A percentile compares a stretch with the other conserved stretches of the same genome.
These are phyloP conservation scores for Syncephalis plumigaleata DNA, from an alignment of 371 early-diverging fungal genomes.

Conservation along the genomic window DNA sequence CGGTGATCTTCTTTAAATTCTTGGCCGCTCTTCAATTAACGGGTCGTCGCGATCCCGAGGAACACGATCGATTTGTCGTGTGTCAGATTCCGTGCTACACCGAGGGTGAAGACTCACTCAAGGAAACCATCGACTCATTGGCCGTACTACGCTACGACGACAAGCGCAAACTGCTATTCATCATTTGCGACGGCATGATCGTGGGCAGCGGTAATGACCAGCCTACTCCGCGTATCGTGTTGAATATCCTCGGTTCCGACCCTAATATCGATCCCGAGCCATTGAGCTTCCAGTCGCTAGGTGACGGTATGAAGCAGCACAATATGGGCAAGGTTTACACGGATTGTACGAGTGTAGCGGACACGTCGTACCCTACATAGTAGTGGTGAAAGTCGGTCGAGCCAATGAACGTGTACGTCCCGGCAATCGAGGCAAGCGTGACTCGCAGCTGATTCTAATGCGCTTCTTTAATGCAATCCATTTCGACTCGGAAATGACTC, in stretches of 20 bases:
- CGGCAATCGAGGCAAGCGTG: conserved; percentile 99
- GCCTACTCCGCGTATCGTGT: conserved; percentile 87
- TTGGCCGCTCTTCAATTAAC: conserved; percentile 81
- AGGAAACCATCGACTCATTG: conserved; percentile 83
- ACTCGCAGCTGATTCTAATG: conserved; percentile 98
- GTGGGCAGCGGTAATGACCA: conserved; percentile 89
- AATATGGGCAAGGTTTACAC: conserved; percentile 97
- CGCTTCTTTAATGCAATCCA: conserved; percentile 95
- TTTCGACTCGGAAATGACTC: conserved; percentile 77
- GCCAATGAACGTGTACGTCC: conserved; percentile 62
- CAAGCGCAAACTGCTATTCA: conserved; percentile 82
- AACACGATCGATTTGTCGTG: conserved; percentile 81
- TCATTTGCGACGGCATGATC: conserved; percentile 85
- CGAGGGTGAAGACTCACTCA: conserved; percentile 90
- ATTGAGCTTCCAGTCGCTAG: conserved; percentile 80
- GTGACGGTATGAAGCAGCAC: conserved; percentile 76
- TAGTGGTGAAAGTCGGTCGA: conserved; percentile 86
- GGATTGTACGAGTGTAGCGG: conserved; percentile 87
- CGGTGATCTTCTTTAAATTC: conserved; percentile 80
- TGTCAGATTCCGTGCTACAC: conserved; percentile 95
- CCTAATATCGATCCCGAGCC: conserved; percentile 79
- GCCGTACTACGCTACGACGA: conserved; percentile 80
- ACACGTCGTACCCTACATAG: conserved; percentile 82
- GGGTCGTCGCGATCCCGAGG: conserved; percentile 50
- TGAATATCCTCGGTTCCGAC: conserved; percentile 86